Evolutionary conservation across 2,329 filamentous ascomycete species (phyloP).

Genomic region (Claviceps fusiformis): DNA sequence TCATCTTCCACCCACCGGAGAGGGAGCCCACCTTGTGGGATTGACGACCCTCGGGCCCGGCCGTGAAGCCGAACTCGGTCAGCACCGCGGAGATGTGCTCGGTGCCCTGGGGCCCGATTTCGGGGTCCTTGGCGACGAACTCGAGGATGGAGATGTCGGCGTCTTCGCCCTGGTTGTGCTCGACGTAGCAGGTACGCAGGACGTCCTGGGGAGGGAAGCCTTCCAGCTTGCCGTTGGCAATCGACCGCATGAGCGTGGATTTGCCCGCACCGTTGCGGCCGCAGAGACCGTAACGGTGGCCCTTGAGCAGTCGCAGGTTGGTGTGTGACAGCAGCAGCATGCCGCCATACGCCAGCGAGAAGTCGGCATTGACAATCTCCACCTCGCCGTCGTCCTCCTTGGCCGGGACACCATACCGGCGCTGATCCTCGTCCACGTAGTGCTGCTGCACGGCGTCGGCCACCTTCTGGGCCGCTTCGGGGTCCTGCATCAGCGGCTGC

Average conservation of each 20-base stretch:
- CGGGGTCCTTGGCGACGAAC: constrained; percentile 80
- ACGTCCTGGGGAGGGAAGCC: constrained; percentile 89
- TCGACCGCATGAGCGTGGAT: constrained; percentile 97
- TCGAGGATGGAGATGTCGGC: constrained; percentile 92
- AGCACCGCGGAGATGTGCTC: constrained; percentile 77
- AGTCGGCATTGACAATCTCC: constrained; percentile 95
- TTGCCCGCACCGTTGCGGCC: constrained; percentile 96
- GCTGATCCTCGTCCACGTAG: constrained; percentile 73
- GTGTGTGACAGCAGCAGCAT: constrained; percentile 96
- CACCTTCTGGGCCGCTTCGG: constrained; percentile 47
- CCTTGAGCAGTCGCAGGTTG: constrained; percentile 86
- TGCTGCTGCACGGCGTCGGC: constrained; percentile 61
- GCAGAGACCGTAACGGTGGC: constrained; percentile 92
- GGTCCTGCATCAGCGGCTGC: constrained; percentile 49
- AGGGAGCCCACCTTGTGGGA: constrained; percentile 82
- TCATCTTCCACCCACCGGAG: constrained; percentile 99
- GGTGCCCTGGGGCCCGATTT: constrained; percentile 62
- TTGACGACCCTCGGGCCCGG: constrained; percentile 80
- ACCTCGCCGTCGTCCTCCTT: constrained; percentile 85
- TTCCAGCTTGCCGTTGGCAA: constrained; percentile 89
- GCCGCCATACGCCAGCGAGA: constrained; percentile 93
- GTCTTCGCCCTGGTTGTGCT: constrained; percentile 98
- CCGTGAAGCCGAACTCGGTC: constrained; percentile 83
- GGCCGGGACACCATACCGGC: constrained; percentile 71
- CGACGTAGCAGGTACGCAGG: constrained; percentile 91